Conservation (phyloP, 495 filamentous ascomycete genomes). For the Hyaloscypha variabilis region DNA sequence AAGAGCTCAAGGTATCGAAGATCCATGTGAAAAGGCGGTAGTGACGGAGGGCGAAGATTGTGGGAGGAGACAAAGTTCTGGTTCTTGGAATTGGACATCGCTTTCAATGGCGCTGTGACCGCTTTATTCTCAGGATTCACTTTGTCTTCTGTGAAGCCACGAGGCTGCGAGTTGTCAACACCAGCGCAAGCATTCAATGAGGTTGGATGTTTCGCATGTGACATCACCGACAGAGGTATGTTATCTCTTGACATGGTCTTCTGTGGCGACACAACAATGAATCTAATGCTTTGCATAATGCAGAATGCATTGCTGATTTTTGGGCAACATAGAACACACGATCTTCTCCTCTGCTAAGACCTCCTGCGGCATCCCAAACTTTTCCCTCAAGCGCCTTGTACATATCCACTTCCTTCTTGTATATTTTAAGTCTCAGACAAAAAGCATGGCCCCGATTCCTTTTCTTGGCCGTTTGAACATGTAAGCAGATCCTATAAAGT, state of each 20-base stretch:
- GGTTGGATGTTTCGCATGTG: conserved; percentile 19
- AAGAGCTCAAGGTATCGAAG: neutral
- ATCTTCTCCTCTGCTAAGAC: neutral
- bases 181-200: neutral
- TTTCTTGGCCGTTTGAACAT: conserved; percentile 82
- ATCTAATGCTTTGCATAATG: neutral
- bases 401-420: conserved; percentile 9
- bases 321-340: conserved; percentile 8
- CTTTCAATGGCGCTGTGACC: neutral
- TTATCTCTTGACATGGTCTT: neutral
- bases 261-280: conserved; percentile 21
- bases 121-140: neutral
- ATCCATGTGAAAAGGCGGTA: neutral
- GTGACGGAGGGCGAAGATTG: neutral
- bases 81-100: neutral
- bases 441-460: conserved; percentile 72
- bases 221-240: conserved; percentile 21
- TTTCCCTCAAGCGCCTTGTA: neutral
- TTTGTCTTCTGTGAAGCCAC: neutral
- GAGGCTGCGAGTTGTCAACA: neutral
- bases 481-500: conserved; percentile 43
- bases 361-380: neutral
- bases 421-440: neutral
- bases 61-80: neutral
- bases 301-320: conserved; percentile 15